These are phyloP conservation scores for Mycosarcoma maydis DNA, from an alignment of 1,284 basidiomycete species.

Conservation along the genomic window DNA sequence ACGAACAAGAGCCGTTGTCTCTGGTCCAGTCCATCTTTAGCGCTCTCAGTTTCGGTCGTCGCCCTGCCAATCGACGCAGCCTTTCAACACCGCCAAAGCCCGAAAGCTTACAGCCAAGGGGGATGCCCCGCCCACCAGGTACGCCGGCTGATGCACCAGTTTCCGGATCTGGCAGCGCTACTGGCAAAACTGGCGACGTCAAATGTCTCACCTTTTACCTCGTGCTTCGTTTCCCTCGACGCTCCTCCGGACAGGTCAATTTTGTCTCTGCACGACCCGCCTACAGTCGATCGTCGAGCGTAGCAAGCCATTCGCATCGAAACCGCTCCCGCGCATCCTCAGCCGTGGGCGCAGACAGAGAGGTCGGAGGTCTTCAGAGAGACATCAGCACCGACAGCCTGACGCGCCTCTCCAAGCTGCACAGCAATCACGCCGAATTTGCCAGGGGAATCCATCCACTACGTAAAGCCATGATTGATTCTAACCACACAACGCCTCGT, in stretches of 20 bases:
- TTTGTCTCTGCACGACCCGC: constrained; percentile 27
- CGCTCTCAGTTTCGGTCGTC: constrained; percentile 52
- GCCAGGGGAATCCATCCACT: constrained; percentile 38
- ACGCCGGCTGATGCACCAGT: constrained; percentile 43
- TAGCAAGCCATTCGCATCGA: constrained; percentile 21
- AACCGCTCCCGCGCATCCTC: constrained; percentile 40
- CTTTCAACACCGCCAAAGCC: constrained; percentile 48
- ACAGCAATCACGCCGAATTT: constrained; percentile 31
- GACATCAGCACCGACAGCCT: constrained; percentile 35
- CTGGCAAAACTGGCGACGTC: constrained; percentile 48
- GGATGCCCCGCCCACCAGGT: constrained; percentile 38
- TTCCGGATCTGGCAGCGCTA: constrained; percentile 31
- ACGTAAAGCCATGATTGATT: constrained; percentile 46
- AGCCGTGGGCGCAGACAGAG: constrained; percentile 16
- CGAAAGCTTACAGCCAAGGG: constrained; percentile 17
- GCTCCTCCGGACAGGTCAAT: constrained; percentile 26
- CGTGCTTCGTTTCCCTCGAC: constrained; percentile 53
- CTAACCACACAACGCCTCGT: constrained; percentile 43
- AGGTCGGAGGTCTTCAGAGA: constrained; percentile 14
- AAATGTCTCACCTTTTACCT: constrained; percentile 57
- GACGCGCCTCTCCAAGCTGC: constrained; percentile 19
- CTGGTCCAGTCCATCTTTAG: constrained; percentile 62
- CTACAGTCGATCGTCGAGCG: constrained; percentile 39
- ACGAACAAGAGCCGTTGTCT: constrained; percentile 29
- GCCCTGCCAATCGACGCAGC: constrained; percentile 44